Evolutionary conservation across 768 basidiomycete genomes (phyloP), one percentile per base, ranked within the genome.

Genomic region (Mrakia gelida): DNA sequence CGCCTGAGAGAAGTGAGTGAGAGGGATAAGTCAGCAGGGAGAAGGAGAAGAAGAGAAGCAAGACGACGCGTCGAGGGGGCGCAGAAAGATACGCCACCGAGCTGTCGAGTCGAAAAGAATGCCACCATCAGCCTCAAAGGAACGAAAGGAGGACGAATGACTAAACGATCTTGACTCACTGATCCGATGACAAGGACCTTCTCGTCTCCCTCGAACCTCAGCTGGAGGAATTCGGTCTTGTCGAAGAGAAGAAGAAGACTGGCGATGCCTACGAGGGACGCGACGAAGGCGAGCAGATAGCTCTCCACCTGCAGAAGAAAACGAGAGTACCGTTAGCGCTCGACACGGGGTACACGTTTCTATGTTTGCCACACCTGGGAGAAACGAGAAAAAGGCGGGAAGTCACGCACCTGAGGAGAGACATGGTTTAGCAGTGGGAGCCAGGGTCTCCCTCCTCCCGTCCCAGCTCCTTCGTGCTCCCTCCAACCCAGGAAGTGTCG

Each of bases 181-280:
- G 67, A 70, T 34, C 67, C 67, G 13, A 70, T 41, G 26, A 70
- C 26, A 1, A 70, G 41, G 23, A 70, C 67, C 67, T 70, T 70
- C 21, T 70, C 67, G 41, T 70, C 38, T 26, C 38, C 38, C 26
- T 70, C 34, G 26, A 7, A 5, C 11, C 13, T 41, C 1, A 26
- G 34, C 41, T 70, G 67, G 4, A 70, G 38, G 38, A 70, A 70
- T 23, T 13, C 26, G 21, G 41, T 70, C 67, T 70, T 70, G 26
- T 43, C 23, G 67, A 70, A 70, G 34, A 70, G 67, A 26, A 70
- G 67, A 6, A 70, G 67, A 18, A 70, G 67, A 21, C 67, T 43
- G 1, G 34, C 45, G 67, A 70, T 70, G 6, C 67, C 67, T 16
- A 70, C 23, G 21, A 70, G 38, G 8, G 67, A 70, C 34, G 67